phyloP scores from a whole-genome alignment of 805 yeast genomes.

The Sugiyamaella qingdaonensis region DNA sequence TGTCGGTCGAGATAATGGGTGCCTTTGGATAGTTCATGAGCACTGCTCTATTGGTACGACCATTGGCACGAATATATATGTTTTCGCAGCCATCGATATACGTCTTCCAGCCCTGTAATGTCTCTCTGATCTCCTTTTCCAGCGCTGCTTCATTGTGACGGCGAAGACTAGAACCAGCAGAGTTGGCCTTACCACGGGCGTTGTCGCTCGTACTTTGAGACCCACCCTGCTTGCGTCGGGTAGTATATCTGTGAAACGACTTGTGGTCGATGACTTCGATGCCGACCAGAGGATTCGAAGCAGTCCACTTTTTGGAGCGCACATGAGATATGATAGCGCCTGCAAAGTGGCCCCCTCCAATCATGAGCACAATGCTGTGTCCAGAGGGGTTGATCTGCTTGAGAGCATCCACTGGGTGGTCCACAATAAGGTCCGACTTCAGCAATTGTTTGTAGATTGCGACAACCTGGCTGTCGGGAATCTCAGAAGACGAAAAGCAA shows the following conservation, averaged over 20 bases:
- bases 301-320: constrained; percentile 44
- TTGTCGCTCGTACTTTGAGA: constrained; percentile 90
- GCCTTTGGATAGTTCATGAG: constrained; percentile 61
- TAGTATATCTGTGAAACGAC: constrained; percentile 91
- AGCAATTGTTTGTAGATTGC: constrained; percentile 68
- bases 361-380: constrained; percentile 77
- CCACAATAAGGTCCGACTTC: constrained; percentile 36
- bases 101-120: constrained; percentile 61
- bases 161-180: constrained; percentile 90
- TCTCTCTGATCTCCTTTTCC: constrained; percentile 67
- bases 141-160: constrained; percentile 86
- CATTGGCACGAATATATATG: constrained; percentile 78
- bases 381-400: constrained; percentile 34
- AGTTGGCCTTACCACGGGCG: constrained; percentile 90
- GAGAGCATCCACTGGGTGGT: constrained; percentile 51
- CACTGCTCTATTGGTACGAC: constrained; percentile 58
- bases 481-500: constrained; percentile 46
- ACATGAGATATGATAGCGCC: constrained; percentile 85
- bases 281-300: constrained; percentile 51
- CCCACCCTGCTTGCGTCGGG: constrained; percentile 97
- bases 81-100: constrained; percentile 55
- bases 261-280: constrained; percentile 59
- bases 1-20: constrained; percentile 52
- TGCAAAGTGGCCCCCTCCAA: constrained; percentile 98
- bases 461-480: constrained; percentile 48